phyloP scores from a whole-genome alignment of 257 asterid species.

The Fraxinus cuspidata region DNA sequence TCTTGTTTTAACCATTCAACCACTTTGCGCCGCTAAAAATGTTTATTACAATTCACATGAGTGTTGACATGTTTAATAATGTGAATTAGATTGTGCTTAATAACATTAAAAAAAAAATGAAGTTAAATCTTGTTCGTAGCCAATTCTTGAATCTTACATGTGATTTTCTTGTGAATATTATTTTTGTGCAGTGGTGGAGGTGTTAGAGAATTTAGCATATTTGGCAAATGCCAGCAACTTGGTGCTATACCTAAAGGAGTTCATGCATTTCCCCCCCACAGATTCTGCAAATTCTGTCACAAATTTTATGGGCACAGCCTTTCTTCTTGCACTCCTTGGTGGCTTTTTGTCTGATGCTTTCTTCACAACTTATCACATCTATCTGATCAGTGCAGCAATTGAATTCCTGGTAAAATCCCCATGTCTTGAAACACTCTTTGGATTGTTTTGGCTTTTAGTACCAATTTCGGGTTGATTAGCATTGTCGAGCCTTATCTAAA shows the following conservation, averaged over 20 bases:
- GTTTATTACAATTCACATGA: no score
- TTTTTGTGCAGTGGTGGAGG: slow-evolving; percentile 64
- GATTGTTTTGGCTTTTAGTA: not conserved
- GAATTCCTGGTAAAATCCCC: slow-evolving; percentile 59
- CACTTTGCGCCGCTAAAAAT: not conserved
- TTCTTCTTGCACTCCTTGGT: slow-evolving; percentile 81
- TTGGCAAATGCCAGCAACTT: slow-evolving; percentile 94
- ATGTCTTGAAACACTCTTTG: no score
- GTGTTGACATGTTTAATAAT: no score
- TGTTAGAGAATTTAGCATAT: slow-evolving; percentile 86
- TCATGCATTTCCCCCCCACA: slow-evolving; percentile 83
- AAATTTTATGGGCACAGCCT: slow-evolving; percentile 95
- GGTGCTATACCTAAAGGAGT: slow-evolving; percentile 61
- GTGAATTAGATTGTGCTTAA: not conserved
- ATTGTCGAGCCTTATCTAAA: not conserved
- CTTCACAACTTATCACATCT: slow-evolving; percentile 68
- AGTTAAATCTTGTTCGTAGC: not conserved
- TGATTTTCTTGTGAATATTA: not conserved
- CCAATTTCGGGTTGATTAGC: no score
- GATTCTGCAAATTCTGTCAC: slow-evolving; percentile 82
- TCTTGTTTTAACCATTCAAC: not conserved
- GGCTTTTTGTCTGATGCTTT: slow-evolving; percentile 89
- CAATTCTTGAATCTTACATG: not conserved
- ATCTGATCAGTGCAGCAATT: slow-evolving; percentile 55
- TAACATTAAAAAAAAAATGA: not conserved